Percentiles rank a stretch among this genome's conserved stretches.
These are phyloP conservation scores for Termitomyces sp. DNA, from an alignment of 768 basidiomycete species.

Conservation along the genomic window DNA sequence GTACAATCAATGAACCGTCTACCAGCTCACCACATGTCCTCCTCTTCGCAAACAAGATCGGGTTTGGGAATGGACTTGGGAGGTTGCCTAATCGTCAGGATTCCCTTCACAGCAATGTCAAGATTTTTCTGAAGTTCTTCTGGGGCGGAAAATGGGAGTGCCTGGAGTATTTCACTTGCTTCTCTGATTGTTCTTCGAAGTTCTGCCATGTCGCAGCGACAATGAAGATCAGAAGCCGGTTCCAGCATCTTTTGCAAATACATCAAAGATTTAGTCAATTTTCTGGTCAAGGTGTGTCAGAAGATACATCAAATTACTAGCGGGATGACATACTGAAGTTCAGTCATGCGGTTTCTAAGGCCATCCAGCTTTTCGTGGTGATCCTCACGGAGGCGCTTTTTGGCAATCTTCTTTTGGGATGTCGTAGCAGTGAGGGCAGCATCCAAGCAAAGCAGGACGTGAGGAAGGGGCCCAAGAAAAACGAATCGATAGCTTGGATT, in stretches of 20 bases:
- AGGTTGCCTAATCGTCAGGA: conserved; percentile 18
- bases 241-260: conserved; percentile 20
- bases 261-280: conserved; percentile 1
- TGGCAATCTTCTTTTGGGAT: conserved; percentile 27
- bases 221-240: conserved; percentile 27
- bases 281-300: conserved; percentile 1
- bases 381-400: conserved; percentile 23
- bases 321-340: conserved; percentile 28
- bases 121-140: conserved; percentile 23
- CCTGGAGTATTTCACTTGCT: conserved; percentile 23
- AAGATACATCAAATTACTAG: neutral
- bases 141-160: conserved; percentile 16
- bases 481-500: conserved; percentile 28
- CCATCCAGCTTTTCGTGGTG: conserved; percentile 32
- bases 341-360: conserved; percentile 23
- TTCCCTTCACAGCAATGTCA: conserved; percentile 27
- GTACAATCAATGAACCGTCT: neutral
- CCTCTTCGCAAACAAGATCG: conserved; percentile 14
- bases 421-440: conserved; percentile 19
- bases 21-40: neutral
- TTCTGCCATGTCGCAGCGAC: conserved; percentile 13
- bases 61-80: conserved; percentile 16
- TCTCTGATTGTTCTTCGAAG: conserved; percentile 25
- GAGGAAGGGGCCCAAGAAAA: conserved; percentile 37
- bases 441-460: conserved; percentile 39